Evolutionary conservation across 441 rosid genomes (phyloP), one percentile per base, ranked within the genome.

Genomic region (Adansonia madagascariensis): DNA sequence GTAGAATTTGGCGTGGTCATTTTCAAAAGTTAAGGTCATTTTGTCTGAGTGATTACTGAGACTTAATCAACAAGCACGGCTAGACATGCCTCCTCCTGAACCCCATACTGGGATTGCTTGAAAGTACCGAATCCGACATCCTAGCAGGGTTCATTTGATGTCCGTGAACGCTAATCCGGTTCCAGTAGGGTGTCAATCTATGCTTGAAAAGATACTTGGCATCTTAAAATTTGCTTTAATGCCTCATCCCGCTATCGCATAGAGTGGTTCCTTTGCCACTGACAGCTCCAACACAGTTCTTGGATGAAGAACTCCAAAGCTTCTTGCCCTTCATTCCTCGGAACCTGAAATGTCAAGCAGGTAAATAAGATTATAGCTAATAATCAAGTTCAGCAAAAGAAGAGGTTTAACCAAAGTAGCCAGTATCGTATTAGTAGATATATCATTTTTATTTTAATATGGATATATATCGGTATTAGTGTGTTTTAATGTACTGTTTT

Each of bases 231-330:
- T 91, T 95, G 77, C 94, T 95, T 71, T 92, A 81, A 84, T 96
- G 97, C 81, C 99, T 90, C 96, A 92, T 90, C 75, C 98, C 98
- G 22, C 87, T 91, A 66, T 96, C 98, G 14, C 99, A 96, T 53
- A 94, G 90, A 79, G 94, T 94, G 76, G 98, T 94, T 67, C 75
- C 80, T 91, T 89, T 18, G 99, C 98, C 78, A 86, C 88, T 81
- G 60, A 91, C 92, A 63, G 98, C 98, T 81, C 99, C 99, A 22
- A 96, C 96, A 74, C 98, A 94, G 78, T 96, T 94, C 97, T 94
- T 92, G 74, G 99, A 95, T 8, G 98, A 94, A 73, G 98, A 96
- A 82, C 99, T 92, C 84, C 98, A 86, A 96, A 96, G 22, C 35
- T 31, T 31, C 35, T 31, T 94, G 91, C 47, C 98, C 98, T 11